phyloP scores from a whole-genome alignment of 1,284 basidiomycete species.

The Coniophora puteana region DNA sequence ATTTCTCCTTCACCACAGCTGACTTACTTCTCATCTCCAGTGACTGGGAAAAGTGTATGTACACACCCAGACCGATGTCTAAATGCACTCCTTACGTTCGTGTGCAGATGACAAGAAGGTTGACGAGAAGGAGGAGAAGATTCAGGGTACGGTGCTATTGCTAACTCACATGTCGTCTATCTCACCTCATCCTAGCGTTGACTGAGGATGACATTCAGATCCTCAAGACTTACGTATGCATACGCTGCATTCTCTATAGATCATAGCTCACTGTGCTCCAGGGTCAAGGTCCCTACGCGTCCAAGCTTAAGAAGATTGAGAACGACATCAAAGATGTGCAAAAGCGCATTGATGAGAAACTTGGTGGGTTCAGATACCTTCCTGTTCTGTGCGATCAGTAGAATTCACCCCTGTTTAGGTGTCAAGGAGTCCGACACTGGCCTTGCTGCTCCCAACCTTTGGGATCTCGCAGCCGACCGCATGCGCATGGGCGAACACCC shows the following conservation, averaged over 20 bases:
- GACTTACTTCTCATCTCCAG: slow-evolving; percentile 37
- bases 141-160: slow-evolving; percentile 61
- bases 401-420: slow-evolving; percentile 38
- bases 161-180: background rate
- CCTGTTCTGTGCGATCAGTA: background rate
- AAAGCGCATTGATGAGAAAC: slow-evolving; percentile 96
- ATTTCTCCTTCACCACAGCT: slow-evolving; percentile 3
- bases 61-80: slow-evolving; percentile 2
- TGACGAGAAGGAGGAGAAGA: slow-evolving; percentile 88
- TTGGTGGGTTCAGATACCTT: slow-evolving; percentile 51
- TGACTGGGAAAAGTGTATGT: slow-evolving; percentile 95
- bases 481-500: slow-evolving; percentile 93
- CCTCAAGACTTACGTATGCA: slow-evolving; percentile 89
- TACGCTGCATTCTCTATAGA: background rate
- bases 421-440: slow-evolving; percentile 99
- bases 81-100: slow-evolving; percentile 10
- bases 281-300: slow-evolving; percentile 98
- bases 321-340: slow-evolving; percentile 95
- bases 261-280: slow-evolving; percentile 28
- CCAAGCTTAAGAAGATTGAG: slow-evolving; percentile 86
- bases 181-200: slow-evolving; percentile 54
- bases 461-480: slow-evolving; percentile 89
- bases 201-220: slow-evolving; percentile 99
- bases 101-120: slow-evolving; percentile 73
- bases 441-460: slow-evolving; percentile 93